phyloP scores from a whole-genome alignment of 169 alveolate genomes.

The Eimeria falciformis region DNA sequence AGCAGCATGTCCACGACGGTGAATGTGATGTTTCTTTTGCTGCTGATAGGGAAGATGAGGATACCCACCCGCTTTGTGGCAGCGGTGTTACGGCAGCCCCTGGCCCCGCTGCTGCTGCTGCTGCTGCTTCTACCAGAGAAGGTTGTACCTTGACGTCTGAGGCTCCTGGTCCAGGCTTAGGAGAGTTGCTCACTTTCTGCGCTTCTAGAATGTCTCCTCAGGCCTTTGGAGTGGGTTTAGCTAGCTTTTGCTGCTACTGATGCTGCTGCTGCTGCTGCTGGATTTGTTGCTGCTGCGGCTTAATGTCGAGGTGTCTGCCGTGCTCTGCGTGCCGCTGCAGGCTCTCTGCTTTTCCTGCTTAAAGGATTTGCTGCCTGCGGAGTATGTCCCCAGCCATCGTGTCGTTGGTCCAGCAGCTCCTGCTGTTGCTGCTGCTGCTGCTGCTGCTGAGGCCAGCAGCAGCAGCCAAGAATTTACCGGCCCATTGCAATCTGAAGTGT shows the following conservation, averaged over 20 bases:
- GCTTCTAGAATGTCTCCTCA: conserved; percentile 44
- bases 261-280: neutral
- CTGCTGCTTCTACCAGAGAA: neutral
- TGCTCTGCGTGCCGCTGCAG: neutral
- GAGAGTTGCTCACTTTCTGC: conserved; percentile 26
- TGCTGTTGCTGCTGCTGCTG: conserved; percentile 21
- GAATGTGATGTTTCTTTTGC: neutral
- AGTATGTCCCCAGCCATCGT: conserved; percentile 40
- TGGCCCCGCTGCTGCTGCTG: conserved; percentile 6
- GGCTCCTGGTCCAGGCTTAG: neutral
- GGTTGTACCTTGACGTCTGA: neutral
- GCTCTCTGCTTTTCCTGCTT: conserved; percentile 51
- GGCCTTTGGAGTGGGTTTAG: conserved; percentile 8
- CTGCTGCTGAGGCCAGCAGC: neutral
- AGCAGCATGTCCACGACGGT: neutral
- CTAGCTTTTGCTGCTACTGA: conserved; percentile 26
- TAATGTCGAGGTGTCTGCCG: neutral
- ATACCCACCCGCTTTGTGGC: neutral
- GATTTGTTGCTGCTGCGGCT: conserved; percentile 36
- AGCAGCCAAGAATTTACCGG: no score
- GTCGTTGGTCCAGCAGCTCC: conserved; percentile 26
- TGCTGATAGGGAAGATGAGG: neutral
- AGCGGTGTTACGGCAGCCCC: neutral
- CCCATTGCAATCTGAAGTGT: no score
- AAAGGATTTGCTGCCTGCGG: conserved; percentile 56